Percentiles rank a stretch among this genome's conserved stretches.
phyloP scores from a whole-genome alignment of 73 alveolate genomes.

The Paramecium tetraurelia region DNA sequence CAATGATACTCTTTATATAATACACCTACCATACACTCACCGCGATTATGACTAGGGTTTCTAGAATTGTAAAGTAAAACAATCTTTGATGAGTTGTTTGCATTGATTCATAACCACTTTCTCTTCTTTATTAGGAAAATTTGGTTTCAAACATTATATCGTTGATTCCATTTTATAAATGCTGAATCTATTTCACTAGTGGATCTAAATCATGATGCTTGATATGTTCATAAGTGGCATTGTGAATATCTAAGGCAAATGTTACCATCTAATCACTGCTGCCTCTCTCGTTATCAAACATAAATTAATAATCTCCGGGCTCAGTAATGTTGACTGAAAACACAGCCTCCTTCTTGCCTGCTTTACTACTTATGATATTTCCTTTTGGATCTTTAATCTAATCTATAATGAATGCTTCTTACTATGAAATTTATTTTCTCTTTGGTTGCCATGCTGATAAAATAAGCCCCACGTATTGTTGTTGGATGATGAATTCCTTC shows the following conservation, averaged over 20 bases:
- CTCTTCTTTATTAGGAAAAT: conserved; percentile 57
- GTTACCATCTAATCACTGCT: conserved; percentile 43
- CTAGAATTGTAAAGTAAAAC: conserved; percentile 46
- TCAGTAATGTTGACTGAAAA: conserved; percentile 48
- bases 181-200: conserved; percentile 8
- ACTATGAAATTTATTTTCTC: conserved; percentile 54
- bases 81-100: conserved; percentile 40
- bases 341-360: conserved; percentile 47
- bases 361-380: not conserved
- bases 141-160: conserved; percentile 17
- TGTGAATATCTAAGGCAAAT: conserved; percentile 62
- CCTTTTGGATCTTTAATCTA: conserved; percentile 56
- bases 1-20: conserved; percentile 58
- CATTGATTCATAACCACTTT: conserved; percentile 43
- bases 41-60: not conserved
- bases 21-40: conserved; percentile 60
- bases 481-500: conserved; percentile 55
- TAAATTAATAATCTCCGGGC: conserved; percentile 52
- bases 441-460: conserved; percentile 18
- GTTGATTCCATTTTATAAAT: conserved; percentile 38
- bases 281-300: conserved; percentile 51
- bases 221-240: conserved; percentile 55
- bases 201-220: conserved; percentile 64
- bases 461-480: conserved; percentile 60
- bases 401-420: not conserved